Evolutionary conservation across 2,329 filamentous ascomycete genomes (phyloP).

Genomic region (Ophiocordyceps camponoti-rufipedis): DNA sequence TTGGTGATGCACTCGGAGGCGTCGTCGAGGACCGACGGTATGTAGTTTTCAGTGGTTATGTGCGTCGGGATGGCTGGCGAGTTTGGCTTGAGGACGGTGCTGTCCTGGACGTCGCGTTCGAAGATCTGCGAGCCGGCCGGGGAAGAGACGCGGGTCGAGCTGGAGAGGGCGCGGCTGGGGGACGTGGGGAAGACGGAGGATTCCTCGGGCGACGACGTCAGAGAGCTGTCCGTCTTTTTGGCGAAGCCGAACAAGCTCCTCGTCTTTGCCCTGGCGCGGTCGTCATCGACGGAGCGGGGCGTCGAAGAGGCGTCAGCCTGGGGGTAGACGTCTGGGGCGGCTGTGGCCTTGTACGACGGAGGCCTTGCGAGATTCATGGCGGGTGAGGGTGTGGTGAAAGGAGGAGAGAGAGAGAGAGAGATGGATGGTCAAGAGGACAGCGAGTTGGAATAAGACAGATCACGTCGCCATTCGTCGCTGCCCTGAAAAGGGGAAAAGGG

Average conservation of each 20-base stretch:
- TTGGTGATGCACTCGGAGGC: constrained; percentile 88
- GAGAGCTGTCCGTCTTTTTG: constrained; percentile 29
- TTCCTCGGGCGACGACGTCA: constrained; percentile 16
- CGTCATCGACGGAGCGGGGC: constrained; percentile 11
- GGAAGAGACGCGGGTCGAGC: constrained; percentile 59
- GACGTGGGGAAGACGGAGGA: constrained; percentile 37
- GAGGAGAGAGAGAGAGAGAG: background rate
- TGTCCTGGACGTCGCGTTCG: constrained; percentile 85
- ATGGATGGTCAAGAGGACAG: background rate
- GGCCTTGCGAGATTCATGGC: constrained; percentile 14
- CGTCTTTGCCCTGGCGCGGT: constrained; percentile 26
- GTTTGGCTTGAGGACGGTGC: constrained; percentile 42
- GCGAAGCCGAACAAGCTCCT: constrained; percentile 41
- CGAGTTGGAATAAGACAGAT: background rate
- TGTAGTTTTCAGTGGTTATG: constrained; percentile 86
- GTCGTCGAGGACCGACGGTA: constrained; percentile 79
- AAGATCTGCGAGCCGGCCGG: constrained; percentile 73
- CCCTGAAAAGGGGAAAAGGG: constrained; percentile 1
- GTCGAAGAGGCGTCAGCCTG: constrained; percentile 9
- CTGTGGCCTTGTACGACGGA: constrained; percentile 8
- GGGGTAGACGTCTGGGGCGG: constrained; percentile 10
- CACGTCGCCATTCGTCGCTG: constrained; percentile 2
- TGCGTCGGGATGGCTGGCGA: constrained; percentile 83
- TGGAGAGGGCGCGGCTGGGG: constrained; percentile 45
- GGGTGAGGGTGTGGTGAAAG: background rate